These are phyloP conservation scores for Centaurea solstitialis DNA, from an alignment of 129 eudicot genomes.

Conservation along the genomic window DNA sequence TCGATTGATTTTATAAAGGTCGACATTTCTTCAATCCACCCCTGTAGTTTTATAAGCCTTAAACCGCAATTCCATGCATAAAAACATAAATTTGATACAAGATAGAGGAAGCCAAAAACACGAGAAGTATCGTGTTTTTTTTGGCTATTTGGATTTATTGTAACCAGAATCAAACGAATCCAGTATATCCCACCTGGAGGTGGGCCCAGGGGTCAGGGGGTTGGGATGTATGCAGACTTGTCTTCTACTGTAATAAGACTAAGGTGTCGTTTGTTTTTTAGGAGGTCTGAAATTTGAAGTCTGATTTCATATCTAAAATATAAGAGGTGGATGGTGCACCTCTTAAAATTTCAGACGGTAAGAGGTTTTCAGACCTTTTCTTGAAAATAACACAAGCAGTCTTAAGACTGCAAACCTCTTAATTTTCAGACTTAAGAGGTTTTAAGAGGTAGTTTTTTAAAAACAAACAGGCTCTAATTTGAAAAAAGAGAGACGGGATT, in stretches of 20 bases:
- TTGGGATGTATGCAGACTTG: not conserved
- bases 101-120: not conserved
- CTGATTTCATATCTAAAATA: too few species aligned
- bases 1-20: constrained; percentile 72
- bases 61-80: not conserved
- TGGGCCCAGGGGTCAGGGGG: not conserved
- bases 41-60: constrained; percentile 51
- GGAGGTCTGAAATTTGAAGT: too few species aligned
- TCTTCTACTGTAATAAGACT: not conserved
- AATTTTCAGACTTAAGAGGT: too few species aligned
- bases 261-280: too few species aligned
- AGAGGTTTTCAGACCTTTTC: too few species aligned
- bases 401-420: too few species aligned
- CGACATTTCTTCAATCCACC: constrained; percentile 96
- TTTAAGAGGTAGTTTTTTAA: too few species aligned
- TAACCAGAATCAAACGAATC: not conserved
- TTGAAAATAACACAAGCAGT: too few species aligned
- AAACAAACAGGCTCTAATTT: too few species aligned
- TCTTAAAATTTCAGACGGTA: too few species aligned
- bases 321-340: too few species aligned
- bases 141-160: not conserved
- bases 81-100: not conserved
- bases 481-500: not conserved
- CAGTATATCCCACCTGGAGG: not conserved
- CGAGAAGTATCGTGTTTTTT: not conserved